Evolutionary conservation across 1,284 basidiomycete species (phyloP).

Genomic region (Cryptococcus sp.): DNA sequence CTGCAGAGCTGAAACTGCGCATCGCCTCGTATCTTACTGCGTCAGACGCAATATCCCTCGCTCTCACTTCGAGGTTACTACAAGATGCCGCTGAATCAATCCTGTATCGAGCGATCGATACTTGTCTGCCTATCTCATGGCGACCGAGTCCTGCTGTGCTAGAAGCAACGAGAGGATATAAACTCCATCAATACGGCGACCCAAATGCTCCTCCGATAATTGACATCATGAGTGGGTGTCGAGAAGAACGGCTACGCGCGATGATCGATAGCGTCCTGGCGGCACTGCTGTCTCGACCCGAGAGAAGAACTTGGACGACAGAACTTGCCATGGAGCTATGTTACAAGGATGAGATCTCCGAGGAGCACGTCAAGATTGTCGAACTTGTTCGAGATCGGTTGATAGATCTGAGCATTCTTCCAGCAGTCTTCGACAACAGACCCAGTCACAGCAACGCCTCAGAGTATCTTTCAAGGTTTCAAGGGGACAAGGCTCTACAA

Average conservation of each 20-base stretch:
- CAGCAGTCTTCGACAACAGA: no score
- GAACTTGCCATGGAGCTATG: background rate
- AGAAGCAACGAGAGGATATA: background rate
- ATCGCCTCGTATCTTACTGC: conserved; percentile 4
- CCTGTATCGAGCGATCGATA: conserved; percentile 6
- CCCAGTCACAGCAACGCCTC: conserved; percentile 1
- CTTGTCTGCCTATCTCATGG: conserved; percentile 1
- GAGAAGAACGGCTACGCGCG: no score
- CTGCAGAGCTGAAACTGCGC: conserved; percentile 8
- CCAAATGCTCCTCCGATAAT: no score
- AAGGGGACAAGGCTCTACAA: no score
- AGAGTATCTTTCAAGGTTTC: background rate
- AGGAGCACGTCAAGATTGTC: background rate
- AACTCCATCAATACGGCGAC: background rate
- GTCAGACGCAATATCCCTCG: background rate
- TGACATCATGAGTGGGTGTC: no score
- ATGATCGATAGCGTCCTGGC: no score
- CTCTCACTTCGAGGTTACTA: background rate
- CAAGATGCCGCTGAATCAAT: conserved; percentile 8
- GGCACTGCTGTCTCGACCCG: background rate
- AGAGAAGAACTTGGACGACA: background rate
- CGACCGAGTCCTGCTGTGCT: background rate
- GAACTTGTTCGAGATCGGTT: background rate
- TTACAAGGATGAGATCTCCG: conserved; percentile 4
- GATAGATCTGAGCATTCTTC: background rate